phyloP scores from a whole-genome alignment of 2,329 filamentous ascomycete genomes.

The Alternaria panax region DNA sequence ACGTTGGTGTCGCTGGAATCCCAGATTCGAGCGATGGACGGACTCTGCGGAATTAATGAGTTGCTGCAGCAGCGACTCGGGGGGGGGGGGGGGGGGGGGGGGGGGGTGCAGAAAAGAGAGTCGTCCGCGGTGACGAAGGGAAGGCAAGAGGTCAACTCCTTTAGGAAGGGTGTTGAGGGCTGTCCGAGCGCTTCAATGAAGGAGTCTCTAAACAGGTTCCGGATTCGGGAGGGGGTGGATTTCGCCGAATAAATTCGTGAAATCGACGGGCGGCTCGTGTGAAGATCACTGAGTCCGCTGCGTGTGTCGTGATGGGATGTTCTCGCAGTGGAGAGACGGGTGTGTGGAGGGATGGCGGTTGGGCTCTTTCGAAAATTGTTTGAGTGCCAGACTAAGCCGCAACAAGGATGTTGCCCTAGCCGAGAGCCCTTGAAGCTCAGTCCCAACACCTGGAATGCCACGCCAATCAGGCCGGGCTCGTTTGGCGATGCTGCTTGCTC shows the following conservation, averaged over 20 bases:
- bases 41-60: conserved; percentile 34
- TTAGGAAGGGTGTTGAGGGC: conserved; percentile 41
- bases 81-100: too few relatives aligned
- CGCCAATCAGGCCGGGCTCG: neutral
- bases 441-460: conserved; percentile 14
- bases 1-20: conserved; percentile 33
- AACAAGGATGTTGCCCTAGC: conserved; percentile 22
- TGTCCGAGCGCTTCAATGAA: conserved; percentile 45
- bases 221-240: conserved; percentile 30
- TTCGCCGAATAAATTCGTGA: conserved; percentile 50
- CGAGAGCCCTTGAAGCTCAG: conserved; percentile 17
- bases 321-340: conserved; percentile 45
- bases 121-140: conserved; percentile 28
- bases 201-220: conserved; percentile 40
- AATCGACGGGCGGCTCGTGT: conserved; percentile 48
- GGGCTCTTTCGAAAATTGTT: conserved; percentile 34
- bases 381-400: conserved; percentile 32
- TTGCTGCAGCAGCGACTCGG: conserved; percentile 36
- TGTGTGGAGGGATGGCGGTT: conserved; percentile 20
- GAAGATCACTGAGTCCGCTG: conserved; percentile 39
- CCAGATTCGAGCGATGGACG: conserved; percentile 38
- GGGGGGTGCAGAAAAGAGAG: conserved; percentile 35
- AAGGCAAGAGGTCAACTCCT: conserved; percentile 34
- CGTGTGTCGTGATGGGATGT: conserved; percentile 41
- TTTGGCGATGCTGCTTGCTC: neutral